Percentiles rank a stretch among this genome's conserved stretches.
Evolutionary conservation across 1,284 basidiomycete species (phyloP).

Genomic region (Boletellus sp.): DNA sequence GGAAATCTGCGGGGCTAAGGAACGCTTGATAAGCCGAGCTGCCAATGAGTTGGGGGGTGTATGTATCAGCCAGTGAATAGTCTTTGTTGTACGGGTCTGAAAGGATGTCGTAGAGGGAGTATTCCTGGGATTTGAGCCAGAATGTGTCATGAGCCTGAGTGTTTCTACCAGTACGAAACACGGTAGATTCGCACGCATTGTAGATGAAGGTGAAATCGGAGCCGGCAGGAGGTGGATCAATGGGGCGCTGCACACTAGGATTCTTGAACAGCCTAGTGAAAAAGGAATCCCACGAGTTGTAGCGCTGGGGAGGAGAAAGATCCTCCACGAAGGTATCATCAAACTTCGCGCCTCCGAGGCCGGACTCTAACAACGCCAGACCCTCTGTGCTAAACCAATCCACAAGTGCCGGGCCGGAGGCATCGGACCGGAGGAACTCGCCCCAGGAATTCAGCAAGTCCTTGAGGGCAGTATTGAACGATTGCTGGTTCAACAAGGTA

Average conservation of each 20-base stretch:
- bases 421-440: neutral
- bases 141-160: slow-evolving; percentile 37
- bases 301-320: neutral
- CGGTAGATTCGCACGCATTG: slow-evolving; percentile 44
- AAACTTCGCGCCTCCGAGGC: neutral
- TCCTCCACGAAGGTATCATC: neutral
- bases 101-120: slow-evolving; percentile 38
- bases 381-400: slow-evolving; percentile 1
- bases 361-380: neutral
- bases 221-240: slow-evolving; percentile 8
- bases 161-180: slow-evolving; percentile 36
- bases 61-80: too few species aligned
- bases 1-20: slow-evolving; percentile 45
- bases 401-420: too few species aligned
- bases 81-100: too few species aligned
- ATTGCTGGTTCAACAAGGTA: slow-evolving; percentile 12
- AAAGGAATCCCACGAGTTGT: slow-evolving; percentile 2
- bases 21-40: slow-evolving; percentile 55
- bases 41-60: slow-evolving; percentile 35
- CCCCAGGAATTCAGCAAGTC: slow-evolving; percentile 4
- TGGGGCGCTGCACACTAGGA: slow-evolving; percentile 33
- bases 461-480: slow-evolving; percentile 12
- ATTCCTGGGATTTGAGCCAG: slow-evolving; percentile 46
- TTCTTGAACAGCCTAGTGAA: slow-evolving; percentile 14
- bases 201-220: slow-evolving; percentile 33